These are phyloP conservation scores for Tirmania nivea DNA, from an alignment of 495 filamentous ascomycete genomes.

Conservation along the genomic window DNA sequence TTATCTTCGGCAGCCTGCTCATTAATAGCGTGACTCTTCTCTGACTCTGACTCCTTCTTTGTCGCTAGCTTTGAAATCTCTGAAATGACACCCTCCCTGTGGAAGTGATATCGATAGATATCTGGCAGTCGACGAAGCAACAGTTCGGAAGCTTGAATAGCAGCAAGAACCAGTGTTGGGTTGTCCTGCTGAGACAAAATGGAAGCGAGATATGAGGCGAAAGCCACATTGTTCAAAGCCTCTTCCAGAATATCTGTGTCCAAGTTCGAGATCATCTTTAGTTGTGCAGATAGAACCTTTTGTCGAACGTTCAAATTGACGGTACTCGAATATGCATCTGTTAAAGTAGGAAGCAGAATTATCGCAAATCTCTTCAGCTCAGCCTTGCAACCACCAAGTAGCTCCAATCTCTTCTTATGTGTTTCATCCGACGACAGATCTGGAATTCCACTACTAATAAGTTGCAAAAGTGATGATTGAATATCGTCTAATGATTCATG, in stretches of 20 bases:
- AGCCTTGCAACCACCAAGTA: constrained; percentile 57
- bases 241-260: constrained; percentile 66
- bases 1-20: constrained; percentile 26
- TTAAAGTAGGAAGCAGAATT: constrained; percentile 88
- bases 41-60: constrained; percentile 13
- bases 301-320: constrained; percentile 96
- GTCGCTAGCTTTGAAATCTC: constrained; percentile 62
- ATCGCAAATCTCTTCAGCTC: constrained; percentile 81
- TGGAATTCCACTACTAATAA: background rate
- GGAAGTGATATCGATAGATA: constrained; percentile 90
- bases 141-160: constrained; percentile 71
- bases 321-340: constrained; percentile 93
- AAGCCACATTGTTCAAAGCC: constrained; percentile 72
- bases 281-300: constrained; percentile 79
- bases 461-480: background rate
- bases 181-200: constrained; percentile 95
- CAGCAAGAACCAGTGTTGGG: constrained; percentile 60
- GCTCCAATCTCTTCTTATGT: constrained; percentile 55
- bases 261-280: constrained; percentile 96
- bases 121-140: constrained; percentile 60
- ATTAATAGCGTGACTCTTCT: constrained; percentile 8
- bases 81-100: constrained; percentile 86
- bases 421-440: constrained; percentile 6
- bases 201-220: constrained; percentile 89
- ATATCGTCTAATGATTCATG: background rate